Percentiles rank a stretch among this genome's conserved stretches.
Conservation (phyloP, 495 filamentous ascomycete genomes). For the Penicillium crystallinum region DNA sequence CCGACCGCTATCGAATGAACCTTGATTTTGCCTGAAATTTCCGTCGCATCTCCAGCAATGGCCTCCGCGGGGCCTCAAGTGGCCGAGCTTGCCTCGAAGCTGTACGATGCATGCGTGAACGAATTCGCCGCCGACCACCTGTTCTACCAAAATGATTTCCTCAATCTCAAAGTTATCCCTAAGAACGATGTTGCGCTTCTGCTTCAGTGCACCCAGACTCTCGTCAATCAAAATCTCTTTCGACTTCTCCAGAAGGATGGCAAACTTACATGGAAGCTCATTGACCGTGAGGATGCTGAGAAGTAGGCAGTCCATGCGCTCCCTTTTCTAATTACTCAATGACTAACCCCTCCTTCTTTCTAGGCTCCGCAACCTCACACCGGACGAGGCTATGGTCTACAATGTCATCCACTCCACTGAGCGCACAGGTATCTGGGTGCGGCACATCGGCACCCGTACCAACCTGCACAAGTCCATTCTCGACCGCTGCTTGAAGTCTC, state of each 20-base stretch:
- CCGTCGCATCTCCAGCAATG: slow-evolving; percentile 22
- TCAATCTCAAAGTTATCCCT: slow-evolving; percentile 57
- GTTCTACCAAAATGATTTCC: slow-evolving; percentile 63
- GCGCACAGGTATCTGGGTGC: slow-evolving; percentile 81
- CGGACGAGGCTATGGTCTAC: slow-evolving; percentile 78
- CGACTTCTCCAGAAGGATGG: slow-evolving; percentile 51
- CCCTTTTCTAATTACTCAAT: not conserved
- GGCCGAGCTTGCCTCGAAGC: slow-evolving; percentile 37
- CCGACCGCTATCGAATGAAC: slow-evolving; percentile 14
- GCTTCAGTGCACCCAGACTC: slow-evolving; percentile 53
- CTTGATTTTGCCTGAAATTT: slow-evolving; percentile 8
- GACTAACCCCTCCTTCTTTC: slow-evolving; percentile 6
- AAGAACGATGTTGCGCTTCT: slow-evolving; percentile 53
- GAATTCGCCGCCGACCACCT: slow-evolving; percentile 44
- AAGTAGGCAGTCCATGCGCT: slow-evolving; percentile 45
- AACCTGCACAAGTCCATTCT: slow-evolving; percentile 76
- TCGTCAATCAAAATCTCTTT: slow-evolving; percentile 64
- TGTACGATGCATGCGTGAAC: slow-evolving; percentile 41
- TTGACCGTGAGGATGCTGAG: slow-evolving; percentile 62
- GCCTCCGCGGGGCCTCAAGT: slow-evolving; percentile 34
- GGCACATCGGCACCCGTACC: slow-evolving; percentile 65
- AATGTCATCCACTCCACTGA: slow-evolving; percentile 76
- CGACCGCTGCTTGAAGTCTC: slow-evolving; percentile 66
- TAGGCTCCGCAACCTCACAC: slow-evolving; percentile 60
- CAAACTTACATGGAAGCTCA: slow-evolving; percentile 60